Evolutionary conservation across 1,139 yeast genomes (phyloP).

Genomic region (Dujonia santamariae): DNA sequence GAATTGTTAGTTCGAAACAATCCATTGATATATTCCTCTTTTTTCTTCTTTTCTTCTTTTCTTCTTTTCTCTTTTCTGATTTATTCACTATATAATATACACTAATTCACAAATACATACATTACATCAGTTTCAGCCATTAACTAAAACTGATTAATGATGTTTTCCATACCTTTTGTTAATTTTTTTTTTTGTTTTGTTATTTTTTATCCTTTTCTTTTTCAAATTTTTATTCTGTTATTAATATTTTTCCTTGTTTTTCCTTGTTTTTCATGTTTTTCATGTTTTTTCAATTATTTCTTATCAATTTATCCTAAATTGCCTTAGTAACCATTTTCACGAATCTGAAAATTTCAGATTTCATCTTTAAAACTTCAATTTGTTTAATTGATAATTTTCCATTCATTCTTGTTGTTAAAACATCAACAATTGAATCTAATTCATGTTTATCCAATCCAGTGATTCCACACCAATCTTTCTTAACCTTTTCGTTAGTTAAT

Average conservation of each 20-base stretch:
- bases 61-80: slow-evolving; percentile 1
- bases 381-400: slow-evolving; percentile 41
- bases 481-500: slow-evolving; percentile 15
- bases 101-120: slow-evolving; percentile 7
- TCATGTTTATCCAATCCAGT: slow-evolving; percentile 41
- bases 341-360: slow-evolving; percentile 40
- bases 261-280: neutral
- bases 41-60: neutral
- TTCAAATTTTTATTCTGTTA: neutral
- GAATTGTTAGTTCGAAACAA: no score
- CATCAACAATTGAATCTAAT: slow-evolving; percentile 34
- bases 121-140: neutral
- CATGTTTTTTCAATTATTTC: neutral
- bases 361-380: slow-evolving; percentile 37
- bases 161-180: no score
- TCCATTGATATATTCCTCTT: no score
- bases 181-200: neutral
- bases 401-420: slow-evolving; percentile 40
- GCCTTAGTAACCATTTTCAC: slow-evolving; percentile 42
- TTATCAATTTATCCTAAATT: slow-evolving; percentile 13
- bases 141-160: no score
- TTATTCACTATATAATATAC: slow-evolving; percentile 6
- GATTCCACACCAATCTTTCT: slow-evolving; percentile 31
- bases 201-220: neutral
- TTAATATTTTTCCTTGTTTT: neutral